Conservation (phyloP, 306 rosid genomes). For the Inga laurina region DNA sequence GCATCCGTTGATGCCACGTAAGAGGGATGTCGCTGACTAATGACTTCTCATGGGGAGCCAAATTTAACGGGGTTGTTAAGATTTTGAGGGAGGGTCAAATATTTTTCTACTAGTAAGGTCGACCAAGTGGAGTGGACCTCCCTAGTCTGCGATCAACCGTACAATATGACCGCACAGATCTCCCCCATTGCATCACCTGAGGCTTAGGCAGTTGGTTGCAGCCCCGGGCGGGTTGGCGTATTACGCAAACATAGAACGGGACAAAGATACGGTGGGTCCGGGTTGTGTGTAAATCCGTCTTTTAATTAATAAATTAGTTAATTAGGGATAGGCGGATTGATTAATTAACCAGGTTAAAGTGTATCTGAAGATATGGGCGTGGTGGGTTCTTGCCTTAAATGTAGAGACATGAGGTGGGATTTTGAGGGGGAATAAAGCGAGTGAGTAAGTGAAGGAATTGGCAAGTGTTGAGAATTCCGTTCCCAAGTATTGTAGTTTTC, state of each 20-base stretch:
- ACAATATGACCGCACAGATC: background rate
- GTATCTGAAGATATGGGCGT: background rate
- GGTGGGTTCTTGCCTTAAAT: background rate
- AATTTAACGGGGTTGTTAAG: slow-evolving; percentile 56
- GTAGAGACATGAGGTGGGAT: background rate
- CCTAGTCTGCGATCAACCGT: slow-evolving; percentile 17
- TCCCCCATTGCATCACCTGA: slow-evolving; percentile 16
- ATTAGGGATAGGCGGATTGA: background rate
- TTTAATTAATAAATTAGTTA: background rate
- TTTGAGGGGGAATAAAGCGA: background rate
- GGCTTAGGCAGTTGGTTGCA: slow-evolving; percentile 19
- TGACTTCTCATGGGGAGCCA: slow-evolving; percentile 25
- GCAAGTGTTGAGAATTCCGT: background rate
- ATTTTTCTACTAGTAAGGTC: slow-evolving; percentile 34
- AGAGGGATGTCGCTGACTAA: slow-evolving; percentile 12
- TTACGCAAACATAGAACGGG: slow-evolving; percentile 33
- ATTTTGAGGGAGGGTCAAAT: slow-evolving; percentile 54
- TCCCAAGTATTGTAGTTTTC: slow-evolving; percentile 42
- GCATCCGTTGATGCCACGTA: slow-evolving; percentile 30
- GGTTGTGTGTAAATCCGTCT: background rate
- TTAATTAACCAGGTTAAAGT: background rate
- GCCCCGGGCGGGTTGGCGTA: slow-evolving; percentile 24
- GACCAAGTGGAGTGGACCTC: slow-evolving; percentile 32
- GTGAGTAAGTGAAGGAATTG: background rate
- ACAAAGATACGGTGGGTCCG: slow-evolving; percentile 45